phyloP scores from a whole-genome alignment of 345 rosid species.

The Boechera stricta region DNA sequence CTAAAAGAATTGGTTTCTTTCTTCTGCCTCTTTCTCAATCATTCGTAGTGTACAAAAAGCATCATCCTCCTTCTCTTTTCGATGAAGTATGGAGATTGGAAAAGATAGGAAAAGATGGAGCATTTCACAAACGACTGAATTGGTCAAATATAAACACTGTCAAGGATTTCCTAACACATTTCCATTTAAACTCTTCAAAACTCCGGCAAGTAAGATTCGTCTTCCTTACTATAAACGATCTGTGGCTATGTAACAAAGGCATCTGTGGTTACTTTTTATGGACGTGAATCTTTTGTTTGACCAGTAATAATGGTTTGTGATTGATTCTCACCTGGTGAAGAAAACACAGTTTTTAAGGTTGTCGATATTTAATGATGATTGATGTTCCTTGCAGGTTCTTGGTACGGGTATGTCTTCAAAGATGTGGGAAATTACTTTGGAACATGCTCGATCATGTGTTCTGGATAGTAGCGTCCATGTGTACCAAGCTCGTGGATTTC shows the following conservation, averaged over 20 bases:
- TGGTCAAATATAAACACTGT: constrained; percentile 73
- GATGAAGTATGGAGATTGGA: constrained; percentile 99
- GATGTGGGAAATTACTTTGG: constrained; percentile 96
- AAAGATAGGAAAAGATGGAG: constrained; percentile 98
- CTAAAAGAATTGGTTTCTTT: constrained; percentile 7
- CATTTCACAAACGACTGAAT: constrained; percentile 85
- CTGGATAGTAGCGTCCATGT: constrained; percentile 70
- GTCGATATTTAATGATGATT: background rate
- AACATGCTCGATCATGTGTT: constrained; percentile 84
- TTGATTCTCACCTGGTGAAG: background rate
- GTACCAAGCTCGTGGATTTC: constrained; percentile 63
- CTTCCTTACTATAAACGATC: background rate
- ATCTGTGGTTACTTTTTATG: background rate
- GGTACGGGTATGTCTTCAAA: constrained; percentile 99
- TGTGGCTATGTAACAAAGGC: constrained; percentile 7
- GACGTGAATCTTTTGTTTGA: background rate
- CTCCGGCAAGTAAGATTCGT: constrained; percentile 69
- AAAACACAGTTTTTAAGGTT: constrained; percentile 7
- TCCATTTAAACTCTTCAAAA: constrained; percentile 67
- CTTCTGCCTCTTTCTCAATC: background rate
- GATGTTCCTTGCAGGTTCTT: constrained; percentile 64
- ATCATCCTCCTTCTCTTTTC: constrained; percentile 82
- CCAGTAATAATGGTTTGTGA: constrained; percentile 6
- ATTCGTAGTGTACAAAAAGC: constrained; percentile 89
- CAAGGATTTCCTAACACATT: constrained; percentile 81